These are phyloP conservation scores for Corylus americana DNA, from an alignment of 306 rosid genomes.

Conservation along the genomic window DNA sequence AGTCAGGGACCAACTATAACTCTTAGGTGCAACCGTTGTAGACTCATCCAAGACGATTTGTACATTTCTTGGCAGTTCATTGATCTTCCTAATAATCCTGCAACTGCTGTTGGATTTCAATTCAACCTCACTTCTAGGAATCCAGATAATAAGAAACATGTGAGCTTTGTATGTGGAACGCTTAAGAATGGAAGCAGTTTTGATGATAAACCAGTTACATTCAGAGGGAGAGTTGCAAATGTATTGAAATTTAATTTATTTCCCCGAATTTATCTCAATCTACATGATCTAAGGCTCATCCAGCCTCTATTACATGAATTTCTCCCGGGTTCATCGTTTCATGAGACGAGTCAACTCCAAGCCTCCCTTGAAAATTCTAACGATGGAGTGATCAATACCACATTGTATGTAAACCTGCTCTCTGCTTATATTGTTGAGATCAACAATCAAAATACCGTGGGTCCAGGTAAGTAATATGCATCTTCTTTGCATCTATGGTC, in stretches of 20 bases:
- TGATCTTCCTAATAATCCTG: slow-evolving; percentile 87
- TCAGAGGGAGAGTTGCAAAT: slow-evolving; percentile 72
- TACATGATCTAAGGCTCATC: slow-evolving; percentile 73
- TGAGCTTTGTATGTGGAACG: slow-evolving; percentile 77
- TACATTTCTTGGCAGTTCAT: slow-evolving; percentile 83
- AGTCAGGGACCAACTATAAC: slow-evolving; percentile 79
- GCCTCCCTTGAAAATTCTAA: slow-evolving; percentile 73
- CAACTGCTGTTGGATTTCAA: slow-evolving; percentile 89
- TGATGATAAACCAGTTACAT: slow-evolving; percentile 80
- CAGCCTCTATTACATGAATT: slow-evolving; percentile 95
- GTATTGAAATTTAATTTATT: slow-evolving; percentile 78
- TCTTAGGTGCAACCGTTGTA: slow-evolving; percentile 64
- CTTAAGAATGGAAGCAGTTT: slow-evolving; percentile 65
- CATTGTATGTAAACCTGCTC: slow-evolving; percentile 77
- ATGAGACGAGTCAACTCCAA: slow-evolving; percentile 62
- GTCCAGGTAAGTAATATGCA: slow-evolving; percentile 73
- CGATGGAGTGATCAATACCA: slow-evolving; percentile 75
- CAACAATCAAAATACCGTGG: slow-evolving; percentile 62
- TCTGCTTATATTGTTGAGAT: slow-evolving; percentile 89
- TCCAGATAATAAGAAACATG: slow-evolving; percentile 44
- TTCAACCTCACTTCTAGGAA: slow-evolving; percentile 70
- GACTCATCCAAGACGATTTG: slow-evolving; percentile 56
- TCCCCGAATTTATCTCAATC: slow-evolving; percentile 68
- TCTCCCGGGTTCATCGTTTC: slow-evolving; percentile 77
- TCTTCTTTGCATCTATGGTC: slow-evolving; percentile 9